These are phyloP conservation scores for Lasiosphaeris hirsuta DNA, from an alignment of 495 filamentous ascomycete genomes.

Conservation along the genomic window DNA sequence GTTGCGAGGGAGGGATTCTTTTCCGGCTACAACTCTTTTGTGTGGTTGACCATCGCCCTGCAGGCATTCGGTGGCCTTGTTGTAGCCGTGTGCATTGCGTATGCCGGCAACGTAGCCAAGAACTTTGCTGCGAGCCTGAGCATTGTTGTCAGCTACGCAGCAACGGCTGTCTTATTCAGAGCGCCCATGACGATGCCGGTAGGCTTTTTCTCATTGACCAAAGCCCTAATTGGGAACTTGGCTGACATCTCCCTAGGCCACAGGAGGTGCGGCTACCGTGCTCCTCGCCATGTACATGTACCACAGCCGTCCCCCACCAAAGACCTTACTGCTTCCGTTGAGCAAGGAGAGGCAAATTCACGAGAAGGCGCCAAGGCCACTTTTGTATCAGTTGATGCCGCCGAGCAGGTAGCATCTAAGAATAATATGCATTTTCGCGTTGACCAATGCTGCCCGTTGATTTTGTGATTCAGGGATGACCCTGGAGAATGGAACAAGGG, in stretches of 20 bases:
- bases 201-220: constrained; percentile 6
- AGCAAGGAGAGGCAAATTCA: constrained; percentile 1
- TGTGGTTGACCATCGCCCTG: constrained; percentile 61
- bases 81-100: constrained; percentile 60
- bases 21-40: constrained; percentile 65
- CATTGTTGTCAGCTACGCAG: constrained; percentile 45
- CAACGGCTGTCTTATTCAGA: constrained; percentile 20
- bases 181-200: constrained; percentile 23
- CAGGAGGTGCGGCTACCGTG: constrained; percentile 19
- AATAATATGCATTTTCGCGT: too few species aligned
- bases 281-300: constrained; percentile 23
- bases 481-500: too few species aligned
- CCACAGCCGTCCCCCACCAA: constrained; percentile 7
- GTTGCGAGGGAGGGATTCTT: constrained; percentile 66
- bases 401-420: too few species aligned
- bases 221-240: neutral
- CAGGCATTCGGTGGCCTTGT: constrained; percentile 67
- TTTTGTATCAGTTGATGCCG: neutral
- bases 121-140: constrained; percentile 65
- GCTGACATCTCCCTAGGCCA: constrained; percentile 10
- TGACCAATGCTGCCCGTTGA: too few species aligned
- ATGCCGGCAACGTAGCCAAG: constrained; percentile 61
- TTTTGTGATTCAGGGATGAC: too few species aligned
- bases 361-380: constrained; percentile 6
- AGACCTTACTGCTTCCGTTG: constrained; percentile 14